Evolutionary conservation across 805 yeast genomes (phyloP).

Genomic region (Yamadazyma paraphyllophila): DNA sequence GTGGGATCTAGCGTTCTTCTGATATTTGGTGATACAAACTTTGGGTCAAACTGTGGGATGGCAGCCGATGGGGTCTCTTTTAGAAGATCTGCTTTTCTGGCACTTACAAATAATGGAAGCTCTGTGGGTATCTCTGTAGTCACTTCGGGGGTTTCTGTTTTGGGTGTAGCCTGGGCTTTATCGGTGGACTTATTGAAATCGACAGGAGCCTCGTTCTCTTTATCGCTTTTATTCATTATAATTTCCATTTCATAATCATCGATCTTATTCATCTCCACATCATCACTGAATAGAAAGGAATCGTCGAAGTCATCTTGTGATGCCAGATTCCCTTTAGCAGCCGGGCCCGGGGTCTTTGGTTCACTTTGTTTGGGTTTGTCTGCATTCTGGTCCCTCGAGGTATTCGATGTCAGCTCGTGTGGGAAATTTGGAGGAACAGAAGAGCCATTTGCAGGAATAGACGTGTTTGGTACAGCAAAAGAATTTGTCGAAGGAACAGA

Average conservation of each 20-base stretch:
- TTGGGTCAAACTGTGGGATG: conserved; percentile 53
- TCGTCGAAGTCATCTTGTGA: conserved; percentile 36
- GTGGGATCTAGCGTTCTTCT: conserved; percentile 61
- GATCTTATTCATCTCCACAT: conserved; percentile 21
- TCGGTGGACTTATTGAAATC: neutral
- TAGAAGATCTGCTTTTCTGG: conserved; percentile 59
- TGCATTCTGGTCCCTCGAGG: too few species aligned
- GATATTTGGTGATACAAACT: conserved; percentile 52
- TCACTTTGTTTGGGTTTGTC: neutral
- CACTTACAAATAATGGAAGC: conserved; percentile 49
- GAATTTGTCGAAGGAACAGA: too few species aligned
- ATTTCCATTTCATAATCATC: conserved; percentile 26
- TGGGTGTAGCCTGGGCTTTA: neutral
- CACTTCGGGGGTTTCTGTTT: neutral
- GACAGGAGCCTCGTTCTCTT: conserved; percentile 10
- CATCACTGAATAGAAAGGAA: conserved; percentile 42
- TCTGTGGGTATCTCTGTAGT: neutral
- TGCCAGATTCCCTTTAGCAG: neutral
- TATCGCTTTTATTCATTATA: conserved; percentile 17
- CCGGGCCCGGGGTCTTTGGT: conserved; percentile 1
- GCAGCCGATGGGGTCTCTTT: conserved; percentile 44
- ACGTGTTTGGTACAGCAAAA: too few species aligned
- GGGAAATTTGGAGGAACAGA: too few species aligned
- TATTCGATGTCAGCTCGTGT: too few species aligned
- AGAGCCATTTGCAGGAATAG: too few species aligned